Conservation (phyloP, 163 green algal genomes). For the Scenedesmus sp. region DNA sequence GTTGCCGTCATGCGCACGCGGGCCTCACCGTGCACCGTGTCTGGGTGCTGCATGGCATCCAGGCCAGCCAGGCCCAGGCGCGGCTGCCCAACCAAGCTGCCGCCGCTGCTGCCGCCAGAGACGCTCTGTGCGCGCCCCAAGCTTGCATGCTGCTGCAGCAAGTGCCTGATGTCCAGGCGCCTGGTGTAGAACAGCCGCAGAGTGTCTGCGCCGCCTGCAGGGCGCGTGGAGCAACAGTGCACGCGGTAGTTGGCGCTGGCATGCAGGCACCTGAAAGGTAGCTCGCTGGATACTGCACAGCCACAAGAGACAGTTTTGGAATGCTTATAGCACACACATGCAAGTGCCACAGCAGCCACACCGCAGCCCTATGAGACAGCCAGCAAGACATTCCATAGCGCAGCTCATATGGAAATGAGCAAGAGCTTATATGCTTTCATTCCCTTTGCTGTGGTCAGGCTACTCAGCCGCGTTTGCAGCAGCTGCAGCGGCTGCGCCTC, state of each 20-base stretch:
- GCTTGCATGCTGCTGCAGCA: not conserved
- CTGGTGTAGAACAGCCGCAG: constrained; percentile 36
- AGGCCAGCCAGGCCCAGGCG: constrained; percentile 31
- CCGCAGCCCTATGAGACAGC: not conserved
- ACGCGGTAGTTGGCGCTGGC: not conserved
- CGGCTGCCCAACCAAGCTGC: constrained; percentile 9
- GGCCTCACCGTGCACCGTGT: constrained; percentile 33
- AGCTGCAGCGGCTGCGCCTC: not conserved
- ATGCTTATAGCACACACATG: too few relatives aligned
- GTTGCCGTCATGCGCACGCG: constrained; percentile 12
- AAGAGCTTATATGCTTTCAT: too few relatives aligned
- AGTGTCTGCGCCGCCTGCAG: constrained; percentile 24
- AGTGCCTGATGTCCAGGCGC: constrained; percentile 4
- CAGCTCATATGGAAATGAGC: too few relatives aligned
- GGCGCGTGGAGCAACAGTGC: not conserved
- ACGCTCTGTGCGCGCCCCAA: not conserved
- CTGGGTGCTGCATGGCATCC: not conserved
- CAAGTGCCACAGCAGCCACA: not conserved
- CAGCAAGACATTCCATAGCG: too few relatives aligned
- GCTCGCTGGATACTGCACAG: not conserved
- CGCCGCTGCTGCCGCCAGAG: not conserved
- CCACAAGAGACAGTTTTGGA: too few relatives aligned
- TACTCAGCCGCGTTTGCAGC: not conserved
- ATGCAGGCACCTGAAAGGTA: too few relatives aligned
- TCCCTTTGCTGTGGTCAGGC: not conserved